phyloP scores from a whole-genome alignment of 108 stramenopile species.

The Asterionellopsis glacialis region DNA sequence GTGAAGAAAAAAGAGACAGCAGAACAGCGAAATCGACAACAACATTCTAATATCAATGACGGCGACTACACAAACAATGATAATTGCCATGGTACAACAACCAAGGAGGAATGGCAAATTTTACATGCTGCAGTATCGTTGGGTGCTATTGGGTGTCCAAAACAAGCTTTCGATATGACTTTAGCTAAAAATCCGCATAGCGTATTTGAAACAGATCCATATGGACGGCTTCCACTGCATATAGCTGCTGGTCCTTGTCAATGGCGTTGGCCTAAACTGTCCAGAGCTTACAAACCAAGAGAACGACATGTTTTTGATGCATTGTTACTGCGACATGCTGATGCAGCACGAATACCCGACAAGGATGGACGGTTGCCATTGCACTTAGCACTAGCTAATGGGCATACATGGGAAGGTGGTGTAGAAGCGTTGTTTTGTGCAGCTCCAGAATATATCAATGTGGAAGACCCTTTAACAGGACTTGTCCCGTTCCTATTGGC shows the following conservation, averaged over 20 bases:
- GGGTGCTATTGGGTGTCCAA: no score
- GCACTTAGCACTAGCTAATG: background rate
- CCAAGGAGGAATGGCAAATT: background rate
- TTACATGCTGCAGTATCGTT: background rate
- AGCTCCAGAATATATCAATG: background rate
- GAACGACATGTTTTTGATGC: background rate
- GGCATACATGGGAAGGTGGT: background rate
- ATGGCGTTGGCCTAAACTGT: no score
- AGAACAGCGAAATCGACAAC: background rate
- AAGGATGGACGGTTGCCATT: background rate
- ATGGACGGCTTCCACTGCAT: constrained; percentile 20
- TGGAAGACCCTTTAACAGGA: background rate
- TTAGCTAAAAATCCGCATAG: background rate
- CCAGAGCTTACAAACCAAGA: no score
- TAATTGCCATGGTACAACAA: background rate
- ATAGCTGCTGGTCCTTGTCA: constrained; percentile 16
- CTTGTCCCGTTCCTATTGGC: constrained; percentile 4
- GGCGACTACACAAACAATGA: background rate
- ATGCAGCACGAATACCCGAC: background rate
- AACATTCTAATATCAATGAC: background rate
- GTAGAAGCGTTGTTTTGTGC: constrained; percentile 1
- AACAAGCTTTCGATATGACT: background rate
- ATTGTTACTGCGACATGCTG: background rate
- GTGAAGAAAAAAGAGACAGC: background rate
- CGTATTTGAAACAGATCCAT: background rate